These are phyloP conservation scores for Talaromyces marneffei DNA, from an alignment of 2,329 filamentous ascomycete species.

Conservation along the genomic window DNA sequence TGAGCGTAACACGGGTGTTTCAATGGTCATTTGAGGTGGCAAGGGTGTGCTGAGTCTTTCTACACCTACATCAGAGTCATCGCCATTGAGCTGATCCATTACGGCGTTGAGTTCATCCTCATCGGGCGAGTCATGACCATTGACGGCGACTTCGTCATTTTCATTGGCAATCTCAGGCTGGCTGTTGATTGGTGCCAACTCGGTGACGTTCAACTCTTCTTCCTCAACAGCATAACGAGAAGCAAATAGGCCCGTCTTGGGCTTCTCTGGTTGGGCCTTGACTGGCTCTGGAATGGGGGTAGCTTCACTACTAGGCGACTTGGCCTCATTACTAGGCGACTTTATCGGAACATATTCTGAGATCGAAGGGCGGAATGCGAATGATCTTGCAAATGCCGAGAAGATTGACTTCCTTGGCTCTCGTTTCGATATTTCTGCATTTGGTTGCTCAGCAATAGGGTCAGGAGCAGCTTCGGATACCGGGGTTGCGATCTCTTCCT, in stretches of 20 bases:
- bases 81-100: constrained; percentile 76
- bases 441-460: constrained; percentile 21
- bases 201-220: constrained; percentile 1
- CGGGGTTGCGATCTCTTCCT: constrained; percentile 12
- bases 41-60: constrained; percentile 51
- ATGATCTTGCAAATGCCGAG: constrained; percentile 66
- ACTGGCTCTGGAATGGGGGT: constrained; percentile 17
- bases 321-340: constrained; percentile 4
- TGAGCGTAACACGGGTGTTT: constrained; percentile 44
- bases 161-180: constrained; percentile 12
- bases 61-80: constrained; percentile 66
- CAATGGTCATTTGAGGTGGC: constrained; percentile 21
- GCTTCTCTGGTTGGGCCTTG: constrained; percentile 15
- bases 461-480: constrained; percentile 15
- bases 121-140: constrained; percentile 31
- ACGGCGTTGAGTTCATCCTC: constrained; percentile 79
- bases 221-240: constrained; percentile 29
- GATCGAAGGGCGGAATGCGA: constrained; percentile 46
- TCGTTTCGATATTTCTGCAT: constrained; percentile 22
- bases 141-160: not conserved
- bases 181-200: constrained; percentile 9
- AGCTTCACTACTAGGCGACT: not conserved
- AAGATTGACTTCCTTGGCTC: constrained; percentile 49
- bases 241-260: constrained; percentile 26
- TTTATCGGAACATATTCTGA: constrained; percentile 25